phyloP scores from a whole-genome alignment of 441 rosid species.

The Codiaeum variegatum region DNA sequence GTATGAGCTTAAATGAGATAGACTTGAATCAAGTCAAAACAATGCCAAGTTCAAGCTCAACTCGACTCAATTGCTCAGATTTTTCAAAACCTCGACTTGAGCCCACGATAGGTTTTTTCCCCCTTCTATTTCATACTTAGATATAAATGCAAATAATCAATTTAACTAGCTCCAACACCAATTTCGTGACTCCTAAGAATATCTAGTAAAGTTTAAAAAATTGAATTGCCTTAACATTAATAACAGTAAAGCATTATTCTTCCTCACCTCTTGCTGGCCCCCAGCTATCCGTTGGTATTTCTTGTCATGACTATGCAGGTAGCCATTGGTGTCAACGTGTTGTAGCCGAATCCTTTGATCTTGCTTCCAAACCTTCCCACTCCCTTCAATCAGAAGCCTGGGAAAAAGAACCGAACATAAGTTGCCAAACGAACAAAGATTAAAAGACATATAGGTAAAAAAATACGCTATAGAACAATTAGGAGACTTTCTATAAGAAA shows the following conservation, averaged over 20 bases:
- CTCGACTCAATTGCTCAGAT: too few species aligned
- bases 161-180: not conserved
- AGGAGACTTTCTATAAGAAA: too few species aligned
- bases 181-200: not conserved
- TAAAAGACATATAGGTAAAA: not conserved
- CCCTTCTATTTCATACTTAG: too few species aligned
- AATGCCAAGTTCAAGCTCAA: too few species aligned
- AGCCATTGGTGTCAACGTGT: slow-evolving; percentile 89
- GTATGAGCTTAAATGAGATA: too few species aligned
- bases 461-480: too few species aligned
- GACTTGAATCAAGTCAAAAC: too few species aligned
- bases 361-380: slow-evolving; percentile 92
- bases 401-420: slow-evolving; percentile 12
- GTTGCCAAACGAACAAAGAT: slow-evolving; percentile 3
- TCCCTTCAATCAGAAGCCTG: slow-evolving; percentile 82
- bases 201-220: not conserved
- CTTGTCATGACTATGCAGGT: slow-evolving; percentile 94
- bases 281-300: slow-evolving; percentile 92
- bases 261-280: slow-evolving; percentile 96
- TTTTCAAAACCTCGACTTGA: too few species aligned
- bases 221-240: not conserved
- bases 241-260: not conserved
- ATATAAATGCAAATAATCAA: too few species aligned
- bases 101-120: too few species aligned
- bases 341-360: slow-evolving; percentile 87